These are phyloP conservation scores for Lentinula raphanica DNA, from an alignment of 768 basidiomycete species.

Conservation along the genomic window DNA sequence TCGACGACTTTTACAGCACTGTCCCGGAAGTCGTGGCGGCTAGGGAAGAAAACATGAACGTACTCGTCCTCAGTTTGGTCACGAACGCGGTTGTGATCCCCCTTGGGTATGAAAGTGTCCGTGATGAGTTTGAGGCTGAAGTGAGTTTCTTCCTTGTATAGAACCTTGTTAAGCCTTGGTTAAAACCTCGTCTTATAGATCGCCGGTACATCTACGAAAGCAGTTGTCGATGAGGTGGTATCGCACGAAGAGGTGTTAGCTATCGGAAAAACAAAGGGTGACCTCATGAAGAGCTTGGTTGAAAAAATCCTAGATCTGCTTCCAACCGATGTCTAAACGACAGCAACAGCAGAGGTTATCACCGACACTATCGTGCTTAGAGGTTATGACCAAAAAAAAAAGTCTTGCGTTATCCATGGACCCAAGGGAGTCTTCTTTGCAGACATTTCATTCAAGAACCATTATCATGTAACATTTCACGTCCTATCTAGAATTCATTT, in stretches of 20 bases:
- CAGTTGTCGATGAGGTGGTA: slow-evolving; percentile 41
- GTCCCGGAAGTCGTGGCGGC: slow-evolving; percentile 85
- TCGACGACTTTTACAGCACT: slow-evolving; percentile 46
- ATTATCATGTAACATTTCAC: too few species aligned
- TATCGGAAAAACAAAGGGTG: slow-evolving; percentile 61
- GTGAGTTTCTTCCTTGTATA: slow-evolving; percentile 29
- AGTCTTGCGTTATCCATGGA: too few species aligned
- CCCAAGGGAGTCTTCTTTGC: too few species aligned
- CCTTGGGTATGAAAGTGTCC: slow-evolving; percentile 58
- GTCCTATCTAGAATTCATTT: too few species aligned
- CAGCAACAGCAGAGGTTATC: too few species aligned
- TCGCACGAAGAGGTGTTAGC: slow-evolving; percentile 78
- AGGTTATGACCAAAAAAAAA: too few species aligned
- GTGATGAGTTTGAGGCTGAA: slow-evolving; percentile 74
- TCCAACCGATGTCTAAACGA: background rate
- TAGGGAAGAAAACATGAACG: slow-evolving; percentile 66
- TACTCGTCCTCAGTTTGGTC: slow-evolving; percentile 77
- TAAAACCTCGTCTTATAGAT: slow-evolving; percentile 40
- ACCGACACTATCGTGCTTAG: too few species aligned
- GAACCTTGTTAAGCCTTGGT: slow-evolving; percentile 1
- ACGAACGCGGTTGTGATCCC: slow-evolving; percentile 83
- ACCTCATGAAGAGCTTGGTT: slow-evolving; percentile 68
- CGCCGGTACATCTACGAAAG: slow-evolving; percentile 46
- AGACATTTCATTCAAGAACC: too few species aligned
- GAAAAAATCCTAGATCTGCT: slow-evolving; percentile 49